Evolutionary conservation across 2,329 filamentous ascomycete species (phyloP).

Genomic region (Penicillium thymicola): DNA sequence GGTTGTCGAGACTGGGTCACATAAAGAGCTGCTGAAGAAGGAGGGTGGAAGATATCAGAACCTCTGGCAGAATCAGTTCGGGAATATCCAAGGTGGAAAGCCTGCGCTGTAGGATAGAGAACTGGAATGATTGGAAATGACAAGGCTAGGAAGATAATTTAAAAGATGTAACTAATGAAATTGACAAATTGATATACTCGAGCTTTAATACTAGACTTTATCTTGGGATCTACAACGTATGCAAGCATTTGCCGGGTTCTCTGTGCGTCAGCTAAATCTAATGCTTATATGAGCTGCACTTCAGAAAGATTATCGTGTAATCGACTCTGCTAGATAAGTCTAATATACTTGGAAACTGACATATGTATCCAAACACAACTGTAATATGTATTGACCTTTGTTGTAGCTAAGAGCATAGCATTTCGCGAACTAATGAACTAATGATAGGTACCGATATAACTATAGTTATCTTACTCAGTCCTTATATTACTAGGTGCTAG

Average conservation of each 20-base stretch:
- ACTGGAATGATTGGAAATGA: neutral
- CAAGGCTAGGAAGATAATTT: neutral
- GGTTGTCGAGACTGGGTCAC: slow-evolving; percentile 42
- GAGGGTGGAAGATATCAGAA: slow-evolving; percentile 31
- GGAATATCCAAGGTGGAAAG: neutral
- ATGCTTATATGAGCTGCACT: too few relatives aligned
- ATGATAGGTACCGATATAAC: neutral
- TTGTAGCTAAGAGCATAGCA: neutral
- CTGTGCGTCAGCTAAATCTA: too few relatives aligned
- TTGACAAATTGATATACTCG: neutral
- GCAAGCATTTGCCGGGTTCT: neutral
- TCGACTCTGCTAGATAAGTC: neutral
- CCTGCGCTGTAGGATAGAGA: neutral
- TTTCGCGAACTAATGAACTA: neutral
- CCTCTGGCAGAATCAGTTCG: slow-evolving; percentile 25
- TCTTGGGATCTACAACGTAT: neutral
- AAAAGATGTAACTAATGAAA: neutral
- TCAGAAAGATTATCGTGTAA: too few relatives aligned
- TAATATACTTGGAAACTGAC: neutral
- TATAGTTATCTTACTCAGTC: neutral
- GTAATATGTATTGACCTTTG: neutral
- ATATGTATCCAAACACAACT: too few relatives aligned
- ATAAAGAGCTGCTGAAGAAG: slow-evolving; percentile 36
- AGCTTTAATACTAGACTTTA: neutral
- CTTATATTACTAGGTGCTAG: fast-evolving